Conservation (phyloP, 2,329 filamentous ascomycete species). For the Fusarium papillatum region DNA sequence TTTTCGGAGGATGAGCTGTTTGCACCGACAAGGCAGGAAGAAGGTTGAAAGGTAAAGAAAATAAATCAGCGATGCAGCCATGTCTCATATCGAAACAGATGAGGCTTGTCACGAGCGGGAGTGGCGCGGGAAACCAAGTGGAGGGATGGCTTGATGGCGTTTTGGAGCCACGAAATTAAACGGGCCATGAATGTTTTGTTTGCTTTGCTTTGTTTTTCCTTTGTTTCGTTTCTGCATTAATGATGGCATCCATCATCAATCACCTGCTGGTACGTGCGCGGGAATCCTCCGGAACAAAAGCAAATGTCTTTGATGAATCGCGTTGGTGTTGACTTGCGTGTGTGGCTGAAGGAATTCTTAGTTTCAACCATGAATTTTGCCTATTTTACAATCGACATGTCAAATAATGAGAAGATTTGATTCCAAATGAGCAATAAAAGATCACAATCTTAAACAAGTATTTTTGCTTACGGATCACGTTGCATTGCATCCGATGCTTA, state of each 20-base stretch:
- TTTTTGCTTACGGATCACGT: slow-evolving; percentile 3
- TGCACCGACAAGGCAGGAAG: not conserved
- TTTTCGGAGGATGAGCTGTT: not conserved
- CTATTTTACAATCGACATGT: not conserved
- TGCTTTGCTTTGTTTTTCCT: not conserved
- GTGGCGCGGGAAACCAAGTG: slow-evolving; percentile 23
- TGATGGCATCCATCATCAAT: not conserved
- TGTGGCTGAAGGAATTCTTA: not conserved
- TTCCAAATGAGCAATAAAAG: slow-evolving; percentile 13
- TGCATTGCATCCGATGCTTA: slow-evolving; percentile 1
- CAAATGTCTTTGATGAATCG: not conserved
- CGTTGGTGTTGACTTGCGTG: not conserved
- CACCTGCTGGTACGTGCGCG: not conserved
- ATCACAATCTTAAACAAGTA: not conserved
- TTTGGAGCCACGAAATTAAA: slow-evolving; percentile 20
- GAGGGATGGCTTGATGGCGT: slow-evolving; percentile 10
- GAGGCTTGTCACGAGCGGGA: slow-evolving; percentile 18
- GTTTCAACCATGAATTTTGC: not conserved
- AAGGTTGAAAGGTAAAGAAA: not conserved
- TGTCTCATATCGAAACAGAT: slow-evolving; percentile 25
- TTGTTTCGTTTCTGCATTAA: not conserved
- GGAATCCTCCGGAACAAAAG: not conserved
- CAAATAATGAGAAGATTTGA: not conserved
- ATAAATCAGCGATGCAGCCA: not conserved
- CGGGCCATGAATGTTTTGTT: not conserved